These are phyloP conservation scores for Penicillium sp. DNA, from an alignment of 2,329 filamentous ascomycete genomes.

Conservation along the genomic window DNA sequence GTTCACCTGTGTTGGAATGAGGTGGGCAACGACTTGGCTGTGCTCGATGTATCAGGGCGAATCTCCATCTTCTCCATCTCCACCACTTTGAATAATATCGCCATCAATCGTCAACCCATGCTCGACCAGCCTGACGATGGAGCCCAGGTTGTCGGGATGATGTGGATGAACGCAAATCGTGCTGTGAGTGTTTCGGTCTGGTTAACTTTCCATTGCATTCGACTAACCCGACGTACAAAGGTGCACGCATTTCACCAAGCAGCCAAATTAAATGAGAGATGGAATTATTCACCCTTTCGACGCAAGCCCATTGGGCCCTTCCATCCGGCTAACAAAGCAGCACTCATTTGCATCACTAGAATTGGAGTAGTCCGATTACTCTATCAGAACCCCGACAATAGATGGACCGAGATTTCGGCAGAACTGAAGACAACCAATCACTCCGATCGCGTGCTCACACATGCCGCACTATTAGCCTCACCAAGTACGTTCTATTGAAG, in stretches of 20 bases:
- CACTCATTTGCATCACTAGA: conserved; percentile 71
- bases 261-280: conserved; percentile 58
- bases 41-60: conserved; percentile 74
- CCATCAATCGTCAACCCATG: conserved; percentile 58
- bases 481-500: conserved; percentile 52
- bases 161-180: conserved; percentile 70
- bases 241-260: conserved; percentile 54
- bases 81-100: conserved; percentile 69
- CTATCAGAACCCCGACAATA: conserved; percentile 69
- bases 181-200: conserved; percentile 31
- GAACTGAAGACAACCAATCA: conserved; percentile 70
- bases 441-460: conserved; percentile 72
- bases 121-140: conserved; percentile 70
- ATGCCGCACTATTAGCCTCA: conserved; percentile 71
- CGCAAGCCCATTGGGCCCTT: conserved; percentile 66
- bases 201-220: neutral
- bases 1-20: conserved; percentile 82
- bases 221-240: conserved; percentile 21
- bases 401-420: conserved; percentile 67
- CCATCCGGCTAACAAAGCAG: conserved; percentile 64
- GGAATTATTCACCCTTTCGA: conserved; percentile 65
- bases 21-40: conserved; percentile 72
- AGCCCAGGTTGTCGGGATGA: conserved; percentile 73
- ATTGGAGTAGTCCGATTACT: conserved; percentile 71
- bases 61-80: conserved; percentile 70